Conservation (phyloP, 2,329 filamentous ascomycete species). For the Cladosporium austrohemisphaericum region DNA sequence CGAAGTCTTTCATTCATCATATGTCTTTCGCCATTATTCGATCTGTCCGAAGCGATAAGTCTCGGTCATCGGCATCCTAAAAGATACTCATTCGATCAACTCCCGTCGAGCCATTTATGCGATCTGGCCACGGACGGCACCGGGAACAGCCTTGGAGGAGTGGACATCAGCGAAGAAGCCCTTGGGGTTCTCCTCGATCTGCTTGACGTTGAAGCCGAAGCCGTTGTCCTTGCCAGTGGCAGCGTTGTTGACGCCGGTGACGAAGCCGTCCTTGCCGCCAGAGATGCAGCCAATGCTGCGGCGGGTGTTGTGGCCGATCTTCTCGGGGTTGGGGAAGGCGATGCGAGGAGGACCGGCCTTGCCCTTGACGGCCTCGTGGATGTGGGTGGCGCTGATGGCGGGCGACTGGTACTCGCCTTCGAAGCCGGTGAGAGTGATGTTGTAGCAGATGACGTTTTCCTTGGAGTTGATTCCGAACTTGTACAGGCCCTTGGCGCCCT, state of each 20-base stretch:
- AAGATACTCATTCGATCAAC: too few relatives aligned
- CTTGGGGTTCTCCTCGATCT: conserved; percentile 50
- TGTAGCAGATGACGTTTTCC: conserved; percentile 40
- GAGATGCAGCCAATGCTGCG: conserved; percentile 41
- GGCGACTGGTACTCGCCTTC: conserved; percentile 50
- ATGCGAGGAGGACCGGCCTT: conserved; percentile 50
- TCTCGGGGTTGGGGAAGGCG: conserved; percentile 48
- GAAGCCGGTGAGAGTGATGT: conserved; percentile 43
- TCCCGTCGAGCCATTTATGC: not conserved
- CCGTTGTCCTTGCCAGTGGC: conserved; percentile 42
- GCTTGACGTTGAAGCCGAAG: conserved; percentile 46
- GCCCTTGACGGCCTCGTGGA: conserved; percentile 49
- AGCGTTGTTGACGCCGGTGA: conserved; percentile 40
- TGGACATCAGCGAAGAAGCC: conserved; percentile 55
- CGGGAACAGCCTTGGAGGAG: conserved; percentile 47
- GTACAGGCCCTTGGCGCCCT: conserved; percentile 47
- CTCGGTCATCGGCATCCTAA: too few relatives aligned
- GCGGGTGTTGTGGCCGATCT: conserved; percentile 34
- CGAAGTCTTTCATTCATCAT: too few relatives aligned
- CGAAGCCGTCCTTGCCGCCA: conserved; percentile 38
- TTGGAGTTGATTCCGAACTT: conserved; percentile 52
- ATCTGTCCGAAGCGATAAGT: too few relatives aligned
- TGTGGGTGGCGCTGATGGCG: conserved; percentile 53
- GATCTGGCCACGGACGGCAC: conserved; percentile 51
- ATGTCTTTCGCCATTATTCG: too few relatives aligned